Evolutionary conservation across 192 early-diverging fungal genomes (phyloP).

Genomic region (Coemansia javaensis): DNA sequence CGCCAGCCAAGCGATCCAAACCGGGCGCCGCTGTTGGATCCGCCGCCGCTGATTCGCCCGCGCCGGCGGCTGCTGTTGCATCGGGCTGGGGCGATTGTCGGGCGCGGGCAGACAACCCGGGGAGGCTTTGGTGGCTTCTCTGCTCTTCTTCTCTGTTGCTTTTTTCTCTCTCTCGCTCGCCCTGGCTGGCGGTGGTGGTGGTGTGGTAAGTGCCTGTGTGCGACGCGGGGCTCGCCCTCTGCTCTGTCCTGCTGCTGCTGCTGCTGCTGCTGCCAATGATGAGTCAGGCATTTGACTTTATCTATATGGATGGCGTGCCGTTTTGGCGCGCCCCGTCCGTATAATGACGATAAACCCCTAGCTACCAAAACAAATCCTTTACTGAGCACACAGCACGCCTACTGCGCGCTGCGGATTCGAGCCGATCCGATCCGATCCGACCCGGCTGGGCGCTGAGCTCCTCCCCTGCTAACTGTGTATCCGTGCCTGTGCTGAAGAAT

Average conservation of each 20-base stretch:
- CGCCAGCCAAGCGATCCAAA: too few species aligned
- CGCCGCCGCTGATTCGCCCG: background rate
- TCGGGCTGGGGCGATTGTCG: too few species aligned
- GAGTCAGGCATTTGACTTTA: conserved; percentile 49
- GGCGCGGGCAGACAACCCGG: too few species aligned
- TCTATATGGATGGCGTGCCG: conserved; percentile 13
- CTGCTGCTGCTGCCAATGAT: conserved; percentile 20
- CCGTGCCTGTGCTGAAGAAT: too few species aligned
- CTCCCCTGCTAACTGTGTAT: too few species aligned
- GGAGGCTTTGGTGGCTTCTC: too few species aligned
- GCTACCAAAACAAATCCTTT: conserved; percentile 33
- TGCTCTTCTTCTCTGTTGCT: too few species aligned
- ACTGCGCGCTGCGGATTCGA: background rate
- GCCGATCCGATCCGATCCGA: background rate
- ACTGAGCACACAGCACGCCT: conserved; percentile 18
- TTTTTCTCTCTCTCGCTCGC: background rate
- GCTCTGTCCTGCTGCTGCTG: background rate
- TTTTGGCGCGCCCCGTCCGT: conserved; percentile 14
- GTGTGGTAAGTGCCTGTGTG: background rate
- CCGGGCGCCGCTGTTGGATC: background rate
- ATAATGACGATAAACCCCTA: conserved; percentile 43
- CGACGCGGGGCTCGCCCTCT: background rate
- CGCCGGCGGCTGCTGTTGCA: too few species aligned
- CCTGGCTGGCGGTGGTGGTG: too few species aligned
- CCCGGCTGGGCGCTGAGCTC: too few species aligned